Conservation (phyloP, 352 stramenopile species). For the Phytophthora cactorum region DNA sequence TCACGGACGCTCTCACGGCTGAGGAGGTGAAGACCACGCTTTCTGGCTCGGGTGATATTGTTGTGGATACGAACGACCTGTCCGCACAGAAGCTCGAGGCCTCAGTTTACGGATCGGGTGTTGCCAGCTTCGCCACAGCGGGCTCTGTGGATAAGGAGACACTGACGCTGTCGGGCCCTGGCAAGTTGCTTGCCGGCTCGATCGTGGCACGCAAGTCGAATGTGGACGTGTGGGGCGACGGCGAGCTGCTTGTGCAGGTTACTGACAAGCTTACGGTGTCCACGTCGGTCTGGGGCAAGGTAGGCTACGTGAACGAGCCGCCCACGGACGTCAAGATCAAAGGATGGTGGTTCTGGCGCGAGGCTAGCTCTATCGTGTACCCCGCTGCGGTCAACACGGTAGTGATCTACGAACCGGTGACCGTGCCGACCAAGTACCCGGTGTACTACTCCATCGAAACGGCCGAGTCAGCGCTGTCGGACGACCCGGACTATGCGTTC, state of each 20-base stretch:
- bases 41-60: constrained; percentile 39
- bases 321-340: constrained; percentile 53
- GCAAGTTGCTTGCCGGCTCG: constrained; percentile 52
- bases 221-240: constrained; percentile 55
- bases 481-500: constrained; percentile 44
- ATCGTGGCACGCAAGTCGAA: constrained; percentile 45
- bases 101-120: constrained; percentile 57
- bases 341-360: constrained; percentile 64
- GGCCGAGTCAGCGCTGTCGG: constrained; percentile 29
- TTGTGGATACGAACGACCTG: constrained; percentile 47
- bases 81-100: constrained; percentile 41
- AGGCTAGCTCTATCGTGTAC: constrained; percentile 49
- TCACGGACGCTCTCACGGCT: constrained; percentile 36
- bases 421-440: constrained; percentile 36
- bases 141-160: constrained; percentile 53
- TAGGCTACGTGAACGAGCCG: constrained; percentile 55
- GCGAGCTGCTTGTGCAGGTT: constrained; percentile 55
- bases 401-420: constrained; percentile 35
- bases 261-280: constrained; percentile 54
- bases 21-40: constrained; percentile 38
- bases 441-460: constrained; percentile 44
- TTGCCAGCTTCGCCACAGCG: constrained; percentile 47
- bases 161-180: constrained; percentile 55
- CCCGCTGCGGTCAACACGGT: constrained; percentile 46
- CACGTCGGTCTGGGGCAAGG: constrained; percentile 56